A percentile compares a stretch with the other conserved stretches of the same genome.
Evolutionary conservation across 2,329 filamentous ascomycete species (phyloP).

Genomic region (Cladosporium phlei): DNA sequence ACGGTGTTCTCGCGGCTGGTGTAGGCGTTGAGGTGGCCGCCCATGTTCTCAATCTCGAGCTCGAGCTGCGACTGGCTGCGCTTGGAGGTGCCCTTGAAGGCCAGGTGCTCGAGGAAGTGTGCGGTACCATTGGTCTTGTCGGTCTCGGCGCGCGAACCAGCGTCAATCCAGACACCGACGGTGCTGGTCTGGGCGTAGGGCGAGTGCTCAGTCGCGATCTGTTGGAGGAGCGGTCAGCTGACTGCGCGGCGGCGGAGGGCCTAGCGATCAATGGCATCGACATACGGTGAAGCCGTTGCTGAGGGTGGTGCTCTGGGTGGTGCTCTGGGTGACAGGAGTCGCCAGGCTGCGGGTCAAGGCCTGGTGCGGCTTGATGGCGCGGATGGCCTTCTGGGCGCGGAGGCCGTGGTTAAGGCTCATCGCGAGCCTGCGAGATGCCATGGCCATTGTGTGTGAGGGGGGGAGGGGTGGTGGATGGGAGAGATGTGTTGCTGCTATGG

Average conservation of each 20-base stretch:
- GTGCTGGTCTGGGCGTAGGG: slow-evolving; percentile 98
- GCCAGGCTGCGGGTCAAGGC: slow-evolving; percentile 83
- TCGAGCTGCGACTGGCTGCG: slow-evolving; percentile 95
- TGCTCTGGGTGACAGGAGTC: slow-evolving; percentile 72
- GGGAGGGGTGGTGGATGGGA: slow-evolving; percentile 31
- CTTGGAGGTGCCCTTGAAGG: slow-evolving; percentile 98
- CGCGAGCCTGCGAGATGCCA: slow-evolving; percentile 97
- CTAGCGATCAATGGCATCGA: slow-evolving; percentile 11
- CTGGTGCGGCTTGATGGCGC: slow-evolving; percentile 54
- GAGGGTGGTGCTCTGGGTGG: slow-evolving; percentile 93
- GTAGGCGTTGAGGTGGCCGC: slow-evolving; percentile 97
- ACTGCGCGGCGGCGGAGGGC: neutral
- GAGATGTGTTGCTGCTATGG: slow-evolving; percentile 33
- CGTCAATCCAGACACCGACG: slow-evolving; percentile 98
- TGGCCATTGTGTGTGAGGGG: slow-evolving; percentile 42
- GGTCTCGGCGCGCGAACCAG: slow-evolving; percentile 95
- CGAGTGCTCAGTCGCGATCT: slow-evolving; percentile 98
- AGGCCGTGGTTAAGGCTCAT: slow-evolving; percentile 87
- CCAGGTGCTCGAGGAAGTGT: slow-evolving; percentile 98
- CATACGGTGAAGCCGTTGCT: slow-evolving; percentile 94
- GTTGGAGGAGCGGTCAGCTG: slow-evolving; percentile 21
- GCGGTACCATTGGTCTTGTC: slow-evolving; percentile 98
- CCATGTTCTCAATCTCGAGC: slow-evolving; percentile 99
- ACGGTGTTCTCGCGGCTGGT: slow-evolving; percentile 99
- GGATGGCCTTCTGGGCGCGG: slow-evolving; percentile 80